Base-by-base conservation (phyloP, 768 basidiomycete species). In the Leucogyrophana mollusca region DNA sequence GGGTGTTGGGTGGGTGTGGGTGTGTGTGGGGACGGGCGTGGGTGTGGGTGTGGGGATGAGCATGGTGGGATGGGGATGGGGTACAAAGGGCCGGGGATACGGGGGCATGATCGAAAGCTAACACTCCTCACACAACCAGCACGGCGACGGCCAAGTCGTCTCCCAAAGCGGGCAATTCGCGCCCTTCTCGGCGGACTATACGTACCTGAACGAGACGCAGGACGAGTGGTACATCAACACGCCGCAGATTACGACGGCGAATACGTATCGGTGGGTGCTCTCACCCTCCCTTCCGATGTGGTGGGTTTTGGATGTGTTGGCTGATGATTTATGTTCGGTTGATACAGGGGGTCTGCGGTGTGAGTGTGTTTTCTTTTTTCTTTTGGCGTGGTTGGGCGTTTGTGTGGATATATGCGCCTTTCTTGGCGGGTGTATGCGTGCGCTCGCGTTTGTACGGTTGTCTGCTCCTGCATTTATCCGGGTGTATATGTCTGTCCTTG, bases 81-180 rank as follows among this genome's bases (percentile, higher is more conserved):
- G n/a, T n/a, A n/a, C n/a, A n/a, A n/a, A n/a, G n/a, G n/a, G n/a
- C n/a, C n/a, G n/a, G n/a, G n/a, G n/a, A n/a, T n/a, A n/a, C n/a
- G n/a, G n/a, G n/a, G n/a, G n/a, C n/a, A n/a, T n/a, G n/a, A n/a
- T n/a, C n/a, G n/a, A n/a, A n/a, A n/a, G n/a, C n/a, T n/a, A n/a
- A n/a, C n/a, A n/a, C n/a, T n/a, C n/a, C n/a, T n/a, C n/a, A n/a
- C n/a, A n/a, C n/a, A n/a, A n/a, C n/a, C 27, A 30, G 27, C 27
- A 7, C 23, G 52, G 50, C 10, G 36, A 54, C 1, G 85, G 77
- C 17, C 78, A 77, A 47, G 75, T 78, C 41, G 82, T 82, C 7
- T 89, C 86, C n/a, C 88, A 90, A 65, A 81, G 78, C 2, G 80
- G 77, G 17, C 89, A 90, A 61, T 82, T 87, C 51, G 87, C 86